Conservation (phyloP, 2,329 filamentous ascomycete genomes). For the Xylaria sp. region DNA sequence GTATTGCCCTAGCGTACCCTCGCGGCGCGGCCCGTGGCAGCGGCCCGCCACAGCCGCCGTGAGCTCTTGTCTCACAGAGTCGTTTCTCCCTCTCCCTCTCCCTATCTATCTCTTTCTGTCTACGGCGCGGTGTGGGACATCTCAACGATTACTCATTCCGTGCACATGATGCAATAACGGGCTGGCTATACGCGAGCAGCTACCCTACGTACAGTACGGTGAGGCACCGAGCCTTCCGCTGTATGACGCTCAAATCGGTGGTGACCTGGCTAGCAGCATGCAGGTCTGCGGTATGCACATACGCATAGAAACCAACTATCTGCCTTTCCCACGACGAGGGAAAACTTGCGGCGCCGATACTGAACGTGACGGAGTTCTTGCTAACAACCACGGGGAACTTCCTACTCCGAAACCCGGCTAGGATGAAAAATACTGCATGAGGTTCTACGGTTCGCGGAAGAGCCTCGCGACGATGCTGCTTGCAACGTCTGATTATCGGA, state of each 20-base stretch:
- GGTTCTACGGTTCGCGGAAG: not conserved
- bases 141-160: conserved; percentile 4
- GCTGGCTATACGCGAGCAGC: not conserved
- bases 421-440: not conserved
- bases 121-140: not conserved
- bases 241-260: not conserved
- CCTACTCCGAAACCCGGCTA: not conserved
- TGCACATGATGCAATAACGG: not conserved
- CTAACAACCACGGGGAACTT: not conserved
- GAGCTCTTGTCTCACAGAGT: not conserved
- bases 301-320: not conserved
- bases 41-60: conserved; percentile 24
- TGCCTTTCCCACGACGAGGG: not conserved
- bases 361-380: not conserved
- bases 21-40: conserved; percentile 33
- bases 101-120: not conserved
- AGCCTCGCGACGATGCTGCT: not conserved
- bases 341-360: not conserved
- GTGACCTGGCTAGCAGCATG: conserved; percentile 9
- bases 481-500: not conserved
- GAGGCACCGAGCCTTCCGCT: conserved; percentile 8
- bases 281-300: not conserved
- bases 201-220: conserved; percentile 20
- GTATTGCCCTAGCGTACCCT: not conserved
- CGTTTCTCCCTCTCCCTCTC: not conserved